Evolutionary conservation across 176 grass and related monocot genomes (phyloP).

Genomic region (Saccharum spontaneum): DNA sequence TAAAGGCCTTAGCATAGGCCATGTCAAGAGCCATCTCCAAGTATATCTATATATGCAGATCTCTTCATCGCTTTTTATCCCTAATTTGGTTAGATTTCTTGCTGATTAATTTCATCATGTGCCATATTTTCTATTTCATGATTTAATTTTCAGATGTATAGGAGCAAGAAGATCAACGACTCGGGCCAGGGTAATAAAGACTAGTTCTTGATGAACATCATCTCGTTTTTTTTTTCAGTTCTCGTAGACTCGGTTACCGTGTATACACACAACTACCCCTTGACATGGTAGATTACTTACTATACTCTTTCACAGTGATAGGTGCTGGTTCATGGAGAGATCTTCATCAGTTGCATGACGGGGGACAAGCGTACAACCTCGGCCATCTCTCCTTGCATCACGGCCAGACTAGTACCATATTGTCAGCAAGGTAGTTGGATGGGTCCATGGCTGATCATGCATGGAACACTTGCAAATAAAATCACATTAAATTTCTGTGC

Average conservation of each 20-base stretch:
- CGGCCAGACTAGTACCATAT: slow-evolving; percentile 23
- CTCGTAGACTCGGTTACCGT: not conserved
- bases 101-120: not conserved
- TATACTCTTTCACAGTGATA: slow-evolving; percentile 26
- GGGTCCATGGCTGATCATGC: not conserved
- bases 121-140: not conserved
- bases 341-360: not conserved
- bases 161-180: slow-evolving; percentile 71
- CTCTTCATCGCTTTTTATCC: not conserved
- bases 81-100: not conserved
- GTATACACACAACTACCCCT: not conserved
- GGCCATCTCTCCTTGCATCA: slow-evolving; percentile 38
- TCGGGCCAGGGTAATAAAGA: slow-evolving; percentile 37
- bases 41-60: slow-evolving; percentile 10
- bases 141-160: slow-evolving; percentile 69
- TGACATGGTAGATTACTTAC: not conserved
- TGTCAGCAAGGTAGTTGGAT: slow-evolving; percentile 51
- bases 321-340: slow-evolving; percentile 25
- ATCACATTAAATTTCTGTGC: slow-evolving; percentile 9
- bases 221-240: not conserved
- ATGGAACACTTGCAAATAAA: slow-evolving; percentile 17
- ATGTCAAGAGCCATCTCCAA: slow-evolving; percentile 78
- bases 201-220: not conserved
- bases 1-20: slow-evolving; percentile 73
- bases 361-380: slow-evolving; percentile 35